These are phyloP conservation scores for Cryptococcus amylolentus DNA, from an alignment of 1,284 basidiomycete genomes.

Conservation along the genomic window DNA sequence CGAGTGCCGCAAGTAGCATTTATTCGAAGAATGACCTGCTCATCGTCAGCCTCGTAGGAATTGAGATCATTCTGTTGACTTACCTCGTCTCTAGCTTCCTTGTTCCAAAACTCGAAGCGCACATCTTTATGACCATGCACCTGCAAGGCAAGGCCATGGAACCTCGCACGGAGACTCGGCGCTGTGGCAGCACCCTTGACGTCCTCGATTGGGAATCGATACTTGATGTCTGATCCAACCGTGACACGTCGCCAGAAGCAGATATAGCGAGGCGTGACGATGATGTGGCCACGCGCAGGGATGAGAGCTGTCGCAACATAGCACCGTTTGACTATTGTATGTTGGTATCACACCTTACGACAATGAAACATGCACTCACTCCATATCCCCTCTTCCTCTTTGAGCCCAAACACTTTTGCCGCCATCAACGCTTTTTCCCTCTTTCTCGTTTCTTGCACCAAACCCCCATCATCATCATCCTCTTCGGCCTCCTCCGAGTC, in stretches of 20 bases:
- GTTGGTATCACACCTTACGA: background rate
- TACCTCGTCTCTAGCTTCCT: constrained; percentile 54
- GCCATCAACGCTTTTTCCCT: constrained; percentile 36
- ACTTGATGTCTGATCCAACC: constrained; percentile 48
- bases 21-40: too few relatives aligned
- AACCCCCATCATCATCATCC: constrained; percentile 8
- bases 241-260: constrained; percentile 48
- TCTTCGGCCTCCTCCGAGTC: constrained; percentile 16
- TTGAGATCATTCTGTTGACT: constrained; percentile 3
- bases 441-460: constrained; percentile 27
- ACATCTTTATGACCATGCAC: constrained; percentile 56
- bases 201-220: constrained; percentile 55
- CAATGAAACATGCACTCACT: constrained; percentile 22
- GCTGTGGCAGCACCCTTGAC: constrained; percentile 53
- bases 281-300: constrained; percentile 47
- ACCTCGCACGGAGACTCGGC: constrained; percentile 44
- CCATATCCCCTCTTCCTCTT: constrained; percentile 46
- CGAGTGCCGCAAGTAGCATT: too few relatives aligned
- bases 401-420: constrained; percentile 44
- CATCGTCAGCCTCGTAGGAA: too few relatives aligned
- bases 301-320: constrained; percentile 36
- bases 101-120: constrained; percentile 56
- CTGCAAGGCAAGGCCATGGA: constrained; percentile 55
- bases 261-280: constrained; percentile 40
- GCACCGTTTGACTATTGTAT: constrained; percentile 43